These are phyloP conservation scores for Leccinum barrowsii DNA, from an alignment of 768 basidiomycete species.

Conservation along the genomic window DNA sequence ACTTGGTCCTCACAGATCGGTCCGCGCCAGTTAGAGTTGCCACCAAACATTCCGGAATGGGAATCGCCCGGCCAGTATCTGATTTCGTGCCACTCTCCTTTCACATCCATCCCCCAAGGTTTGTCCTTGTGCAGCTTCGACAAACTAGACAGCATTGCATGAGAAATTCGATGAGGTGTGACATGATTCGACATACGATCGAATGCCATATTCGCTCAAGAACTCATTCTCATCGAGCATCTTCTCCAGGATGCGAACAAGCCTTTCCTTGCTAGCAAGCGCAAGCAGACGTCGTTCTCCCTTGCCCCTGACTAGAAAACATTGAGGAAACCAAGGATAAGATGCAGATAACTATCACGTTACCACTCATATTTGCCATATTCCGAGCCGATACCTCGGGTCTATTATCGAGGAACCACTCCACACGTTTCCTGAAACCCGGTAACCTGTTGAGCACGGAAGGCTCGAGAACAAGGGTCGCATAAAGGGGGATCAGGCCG, in stretches of 20 bases:
- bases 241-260: slow-evolving; percentile 85
- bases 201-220: slow-evolving; percentile 89
- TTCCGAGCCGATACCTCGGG: slow-evolving; percentile 83
- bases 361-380: slow-evolving; percentile 95
- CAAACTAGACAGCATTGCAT: slow-evolving; percentile 46
- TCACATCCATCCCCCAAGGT: slow-evolving; percentile 93
- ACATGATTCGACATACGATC: slow-evolving; percentile 64
- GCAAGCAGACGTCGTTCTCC: slow-evolving; percentile 88
- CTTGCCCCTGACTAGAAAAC: slow-evolving; percentile 50
- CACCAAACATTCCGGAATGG: slow-evolving; percentile 95
- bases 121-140: slow-evolving; percentile 88
- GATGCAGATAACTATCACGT: slow-evolving; percentile 4
- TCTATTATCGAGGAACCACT: slow-evolving; percentile 98
- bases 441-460: slow-evolving; percentile 86
- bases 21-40: slow-evolving; percentile 98
- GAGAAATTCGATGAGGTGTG: background rate
- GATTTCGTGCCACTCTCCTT: slow-evolving; percentile 89
- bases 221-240: slow-evolving; percentile 99
- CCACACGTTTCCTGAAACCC: slow-evolving; percentile 97
- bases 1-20: slow-evolving; percentile 60
- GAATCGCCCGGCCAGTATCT: slow-evolving; percentile 99
- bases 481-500: slow-evolving; percentile 96
- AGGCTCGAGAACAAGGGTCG: slow-evolving; percentile 91
- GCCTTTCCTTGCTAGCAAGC: slow-evolving; percentile 85
- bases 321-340: background rate